phyloP scores from a whole-genome alignment of 1,139 yeast species.

The Yamadazyma kanchanaburiensis region DNA sequence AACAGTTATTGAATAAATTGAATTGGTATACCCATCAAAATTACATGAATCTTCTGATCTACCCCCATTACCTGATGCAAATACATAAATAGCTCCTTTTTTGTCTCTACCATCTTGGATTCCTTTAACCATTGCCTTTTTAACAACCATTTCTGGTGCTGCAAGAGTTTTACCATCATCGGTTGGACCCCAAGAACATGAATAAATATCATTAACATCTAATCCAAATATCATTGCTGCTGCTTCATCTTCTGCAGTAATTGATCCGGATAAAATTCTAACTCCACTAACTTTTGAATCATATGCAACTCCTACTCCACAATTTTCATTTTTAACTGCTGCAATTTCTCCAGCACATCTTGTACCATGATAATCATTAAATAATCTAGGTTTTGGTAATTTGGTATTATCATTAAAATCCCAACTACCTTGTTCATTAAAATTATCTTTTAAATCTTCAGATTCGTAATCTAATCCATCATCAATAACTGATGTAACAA shows the following conservation, averaged over 20 bases:
- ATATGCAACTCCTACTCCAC: constrained; percentile 95
- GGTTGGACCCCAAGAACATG: constrained; percentile 99
- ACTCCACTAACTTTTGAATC: constrained; percentile 85
- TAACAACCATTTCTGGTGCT: constrained; percentile 76
- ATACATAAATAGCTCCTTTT: constrained; percentile 87
- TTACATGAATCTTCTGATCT: constrained; percentile 83
- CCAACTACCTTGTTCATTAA: constrained; percentile 77
- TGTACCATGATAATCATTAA: constrained; percentile 94
- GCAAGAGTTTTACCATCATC: constrained; percentile 89
- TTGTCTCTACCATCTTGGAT: constrained; percentile 78
- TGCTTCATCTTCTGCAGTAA: constrained; percentile 89
- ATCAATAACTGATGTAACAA: constrained; percentile 85
- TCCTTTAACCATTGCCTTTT: constrained; percentile 80
- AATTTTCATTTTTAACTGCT: constrained; percentile 77
- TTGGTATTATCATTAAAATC: constrained; percentile 80
- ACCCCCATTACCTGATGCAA: constrained; percentile 97
- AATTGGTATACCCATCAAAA: constrained; percentile 96
- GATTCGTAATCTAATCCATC: constrained; percentile 89
- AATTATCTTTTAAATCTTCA: constrained; percentile 68
- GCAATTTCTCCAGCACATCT: constrained; percentile 99
- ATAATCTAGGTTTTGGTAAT: constrained; percentile 74
- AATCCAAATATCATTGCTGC: constrained; percentile 77
- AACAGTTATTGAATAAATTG: constrained; percentile 91
- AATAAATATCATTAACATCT: constrained; percentile 84
- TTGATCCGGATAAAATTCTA: constrained; percentile 76